A percentile compares a stretch with the other conserved stretches of the same genome.
phyloP scores from a whole-genome alignment of 805 yeast genomes.

The Candida awuae region DNA sequence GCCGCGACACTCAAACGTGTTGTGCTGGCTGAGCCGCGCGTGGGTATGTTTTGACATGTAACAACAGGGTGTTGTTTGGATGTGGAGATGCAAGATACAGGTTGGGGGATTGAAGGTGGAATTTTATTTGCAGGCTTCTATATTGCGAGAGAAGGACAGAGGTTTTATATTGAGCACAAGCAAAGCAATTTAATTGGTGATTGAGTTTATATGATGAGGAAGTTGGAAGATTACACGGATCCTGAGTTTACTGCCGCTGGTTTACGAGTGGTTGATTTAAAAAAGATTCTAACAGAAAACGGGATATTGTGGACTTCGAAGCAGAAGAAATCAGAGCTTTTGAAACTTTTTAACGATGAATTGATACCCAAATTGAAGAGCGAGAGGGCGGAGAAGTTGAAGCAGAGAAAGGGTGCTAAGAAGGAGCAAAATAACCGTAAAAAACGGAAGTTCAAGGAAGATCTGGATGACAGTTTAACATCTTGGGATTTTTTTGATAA shows the following conservation, averaged over 20 bases:
- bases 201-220: too few species aligned
- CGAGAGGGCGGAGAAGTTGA: not conserved
- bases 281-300: conserved; percentile 49
- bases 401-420: not conserved
- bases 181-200: too few species aligned
- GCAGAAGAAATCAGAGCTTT: conserved; percentile 57
- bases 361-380: conserved; percentile 7
- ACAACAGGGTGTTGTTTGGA: not conserved
- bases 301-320: conserved; percentile 44
- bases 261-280: conserved; percentile 57
- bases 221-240: conserved; percentile 4
- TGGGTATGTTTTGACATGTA: not conserved
- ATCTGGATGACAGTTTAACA: too few species aligned
- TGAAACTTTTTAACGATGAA: conserved; percentile 22
- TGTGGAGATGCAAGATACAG: too few species aligned
- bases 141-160: too few species aligned
- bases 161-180: too few species aligned
- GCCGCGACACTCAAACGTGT: not conserved
- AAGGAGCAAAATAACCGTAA: not conserved
- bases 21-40: too few species aligned
- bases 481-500: too few species aligned
- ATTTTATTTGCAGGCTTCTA: too few species aligned
- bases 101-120: too few species aligned
- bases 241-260: conserved; percentile 56
- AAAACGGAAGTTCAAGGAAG: not conserved